Evolutionary conservation across 192 early-diverging fungal genomes (phyloP).

Genomic region (Haplosporangium gracile): DNA sequence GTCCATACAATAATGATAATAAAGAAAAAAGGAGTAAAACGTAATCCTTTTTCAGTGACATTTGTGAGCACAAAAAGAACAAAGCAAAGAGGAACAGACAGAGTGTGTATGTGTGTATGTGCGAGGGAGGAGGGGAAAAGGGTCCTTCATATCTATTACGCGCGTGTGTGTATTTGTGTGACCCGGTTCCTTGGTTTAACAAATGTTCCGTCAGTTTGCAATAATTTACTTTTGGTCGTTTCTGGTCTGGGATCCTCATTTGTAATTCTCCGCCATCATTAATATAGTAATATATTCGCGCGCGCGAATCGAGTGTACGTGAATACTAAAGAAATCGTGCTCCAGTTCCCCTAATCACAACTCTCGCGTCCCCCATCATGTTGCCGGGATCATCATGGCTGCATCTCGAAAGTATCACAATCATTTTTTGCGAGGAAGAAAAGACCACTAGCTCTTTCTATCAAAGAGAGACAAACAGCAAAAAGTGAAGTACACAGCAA

Average conservation of each 20-base stretch:
- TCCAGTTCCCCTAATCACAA: neutral
- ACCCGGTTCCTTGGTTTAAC: too few species aligned
- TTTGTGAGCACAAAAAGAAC: too few species aligned
- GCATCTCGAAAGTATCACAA: neutral
- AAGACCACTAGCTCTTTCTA: neutral
- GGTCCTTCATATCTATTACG: too few species aligned
- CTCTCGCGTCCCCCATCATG: neutral
- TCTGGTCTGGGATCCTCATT: neutral
- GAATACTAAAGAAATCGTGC: neutral
- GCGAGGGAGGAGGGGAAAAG: too few species aligned
- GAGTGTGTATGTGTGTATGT: too few species aligned
- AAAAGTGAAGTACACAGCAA: neutral
- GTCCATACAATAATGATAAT: too few species aligned
- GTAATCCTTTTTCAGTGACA: too few species aligned
- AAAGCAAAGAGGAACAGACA: too few species aligned
- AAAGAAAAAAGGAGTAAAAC: too few species aligned
- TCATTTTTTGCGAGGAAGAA: neutral
- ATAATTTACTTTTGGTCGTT: neutral
- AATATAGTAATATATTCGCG: neutral
- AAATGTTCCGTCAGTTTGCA: neutral
- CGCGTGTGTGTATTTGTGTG: too few species aligned
- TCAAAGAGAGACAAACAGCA: too few species aligned
- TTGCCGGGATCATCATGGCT: neutral
- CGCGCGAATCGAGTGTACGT: neutral
- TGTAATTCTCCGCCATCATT: neutral